Evolutionary conservation across 805 yeast genomes (phyloP).

Genomic region (Jamesozyma lodderae): DNA sequence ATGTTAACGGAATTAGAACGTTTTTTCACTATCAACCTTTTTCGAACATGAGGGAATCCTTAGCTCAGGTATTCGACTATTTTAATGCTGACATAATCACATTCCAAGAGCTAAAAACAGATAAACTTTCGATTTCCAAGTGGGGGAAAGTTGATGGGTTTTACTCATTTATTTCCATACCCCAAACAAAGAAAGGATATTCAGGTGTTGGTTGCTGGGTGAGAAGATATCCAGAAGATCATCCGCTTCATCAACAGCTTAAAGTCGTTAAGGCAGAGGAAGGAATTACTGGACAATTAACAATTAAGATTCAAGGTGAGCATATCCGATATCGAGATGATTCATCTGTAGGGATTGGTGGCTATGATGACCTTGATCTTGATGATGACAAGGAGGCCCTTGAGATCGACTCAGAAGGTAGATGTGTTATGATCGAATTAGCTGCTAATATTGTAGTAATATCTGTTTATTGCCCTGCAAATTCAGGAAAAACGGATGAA

Average conservation of each 20-base stretch:
- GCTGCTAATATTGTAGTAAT: slow-evolving; percentile 52
- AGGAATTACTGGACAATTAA: slow-evolving; percentile 68
- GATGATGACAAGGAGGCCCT: slow-evolving; percentile 30
- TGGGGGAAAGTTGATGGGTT: slow-evolving; percentile 49
- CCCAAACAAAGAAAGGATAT: slow-evolving; percentile 66
- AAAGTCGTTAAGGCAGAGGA: slow-evolving; percentile 73
- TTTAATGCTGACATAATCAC: slow-evolving; percentile 71
- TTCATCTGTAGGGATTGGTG: slow-evolving; percentile 47
- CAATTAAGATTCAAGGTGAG: slow-evolving; percentile 12
- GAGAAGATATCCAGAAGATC: slow-evolving; percentile 39
- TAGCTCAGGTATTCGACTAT: slow-evolving; percentile 37
- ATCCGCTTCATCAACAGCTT: slow-evolving; percentile 35
- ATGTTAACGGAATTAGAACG: slow-evolving; percentile 78
- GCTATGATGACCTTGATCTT: slow-evolving; percentile 40
- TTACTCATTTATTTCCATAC: slow-evolving; percentile 59
- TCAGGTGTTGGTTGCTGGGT: slow-evolving; percentile 86
- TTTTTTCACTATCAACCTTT: slow-evolving; percentile 80
- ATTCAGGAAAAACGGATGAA: slow-evolving; percentile 60
- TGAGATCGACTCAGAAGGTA: slow-evolving; percentile 71
- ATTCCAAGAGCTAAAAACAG: slow-evolving; percentile 74
- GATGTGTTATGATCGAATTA: slow-evolving; percentile 69
- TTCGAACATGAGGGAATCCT: slow-evolving; percentile 38
- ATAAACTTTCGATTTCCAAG: slow-evolving; percentile 36
- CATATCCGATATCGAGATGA: slow-evolving; percentile 18
- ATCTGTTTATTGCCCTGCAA: slow-evolving; percentile 84